Evolutionary conservation across 148 eudicot genomes (phyloP).

Genomic region (Chenopodium album): DNA sequence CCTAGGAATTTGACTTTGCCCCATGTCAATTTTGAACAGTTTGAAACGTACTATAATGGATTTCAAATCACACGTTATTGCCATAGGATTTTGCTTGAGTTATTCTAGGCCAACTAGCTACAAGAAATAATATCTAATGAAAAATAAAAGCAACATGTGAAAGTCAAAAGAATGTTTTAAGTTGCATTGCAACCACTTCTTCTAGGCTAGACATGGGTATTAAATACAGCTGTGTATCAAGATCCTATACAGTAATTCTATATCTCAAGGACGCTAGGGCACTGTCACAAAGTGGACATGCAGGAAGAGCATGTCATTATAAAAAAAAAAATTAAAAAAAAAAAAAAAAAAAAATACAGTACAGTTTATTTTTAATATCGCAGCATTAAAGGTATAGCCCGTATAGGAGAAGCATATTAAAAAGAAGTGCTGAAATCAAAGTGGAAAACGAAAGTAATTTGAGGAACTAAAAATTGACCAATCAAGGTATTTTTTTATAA

Average conservation of each 20-base stretch:
- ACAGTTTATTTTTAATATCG: neutral
- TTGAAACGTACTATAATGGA: neutral
- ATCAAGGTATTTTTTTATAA: too few species aligned
- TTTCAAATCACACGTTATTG: neutral
- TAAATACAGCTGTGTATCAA: neutral
- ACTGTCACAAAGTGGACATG: neutral
- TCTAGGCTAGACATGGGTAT: neutral
- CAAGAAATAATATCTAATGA: neutral
- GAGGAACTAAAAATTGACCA: neutral
- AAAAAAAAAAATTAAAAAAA: too few species aligned
- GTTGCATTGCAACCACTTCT: neutral
- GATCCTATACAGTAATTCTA: neutral
- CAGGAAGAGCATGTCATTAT: neutral
- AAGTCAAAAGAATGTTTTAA: neutral
- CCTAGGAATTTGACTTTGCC: neutral
- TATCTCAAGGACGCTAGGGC: neutral
- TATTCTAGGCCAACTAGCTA: neutral
- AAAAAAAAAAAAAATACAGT: neutral
- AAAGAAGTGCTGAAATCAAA: neutral
- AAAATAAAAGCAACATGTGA: neutral
- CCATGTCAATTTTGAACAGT: neutral
- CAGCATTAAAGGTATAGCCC: neutral
- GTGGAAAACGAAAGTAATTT: neutral
- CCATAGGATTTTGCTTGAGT: neutral
- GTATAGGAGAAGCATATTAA: too few species aligned